Base-by-base conservation (phyloP, 345 rosid genomes). In the Ricinus communis region DNA sequence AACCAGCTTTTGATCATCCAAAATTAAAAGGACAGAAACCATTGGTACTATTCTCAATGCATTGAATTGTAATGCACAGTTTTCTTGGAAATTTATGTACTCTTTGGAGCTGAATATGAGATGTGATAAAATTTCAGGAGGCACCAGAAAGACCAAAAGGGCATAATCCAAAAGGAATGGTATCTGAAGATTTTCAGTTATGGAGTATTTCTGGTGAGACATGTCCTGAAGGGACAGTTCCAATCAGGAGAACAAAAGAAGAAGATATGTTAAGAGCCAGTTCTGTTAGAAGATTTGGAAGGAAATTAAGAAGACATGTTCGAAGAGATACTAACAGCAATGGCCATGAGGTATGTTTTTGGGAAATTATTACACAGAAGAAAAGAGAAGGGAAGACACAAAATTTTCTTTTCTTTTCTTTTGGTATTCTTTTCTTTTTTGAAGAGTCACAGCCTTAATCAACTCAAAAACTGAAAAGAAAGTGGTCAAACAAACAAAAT, bases 1-100 rank as follows among this genome's bases (percentile, higher is more conserved):
- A 96, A 69, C 96, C 88, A 9, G 99, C 98, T 67, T 96, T 93
- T 11, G 99, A 96, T 82, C 97, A 93, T 81, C 93, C 95, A 41
- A 72, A 75, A 55, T 71, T 96, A 69, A 82, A 77, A 51, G 98
- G 98, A 25, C 84, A 85, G 28, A 84, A 62, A 38, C 97, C 97
- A 55, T 50, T 85, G 91, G 99, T 92, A 86, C 19, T 13, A 27
- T 68, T 22, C 33, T 38, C 18, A 30, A 14, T 55, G 16, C 25
- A 41, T 58, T 70, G 19, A 41, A 16, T 24, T 46, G 12, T n/a
- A 47, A 40, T 38, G 47, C 15, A 38, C 21, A 2, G 30, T 21
- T 36, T 50, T 13, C 1, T 36, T 41, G 60, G 54, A 70, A 65
- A 55, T 66, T 53, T 55, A 0, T 24, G 4, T 14, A 4, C 43